Evolutionary conservation across 331 rosid genomes (phyloP).

Genomic region (Telfairia occidentalis): DNA sequence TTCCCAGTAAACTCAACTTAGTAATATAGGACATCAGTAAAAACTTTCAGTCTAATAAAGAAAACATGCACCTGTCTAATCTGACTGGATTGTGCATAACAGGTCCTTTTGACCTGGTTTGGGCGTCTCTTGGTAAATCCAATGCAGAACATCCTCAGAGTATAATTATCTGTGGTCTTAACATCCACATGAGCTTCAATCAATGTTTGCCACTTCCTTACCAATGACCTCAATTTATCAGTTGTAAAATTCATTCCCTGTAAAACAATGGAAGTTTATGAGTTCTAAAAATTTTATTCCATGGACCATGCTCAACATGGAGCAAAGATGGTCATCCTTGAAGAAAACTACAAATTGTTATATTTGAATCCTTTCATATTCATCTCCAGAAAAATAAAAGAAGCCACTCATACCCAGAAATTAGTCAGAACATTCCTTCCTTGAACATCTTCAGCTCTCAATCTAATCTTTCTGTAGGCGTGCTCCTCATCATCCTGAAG

Average conservation of each 20-base stretch:
- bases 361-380: background rate
- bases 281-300: background rate
- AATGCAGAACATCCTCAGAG: constrained; percentile 82
- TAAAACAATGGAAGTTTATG: background rate
- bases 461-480: constrained; percentile 82
- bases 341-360: background rate
- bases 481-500: constrained; percentile 90
- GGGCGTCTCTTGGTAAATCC: constrained; percentile 79
- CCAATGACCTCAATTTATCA: constrained; percentile 83
- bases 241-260: constrained; percentile 89
- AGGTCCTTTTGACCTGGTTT: constrained; percentile 87
- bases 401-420: constrained; percentile 57
- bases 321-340: background rate
- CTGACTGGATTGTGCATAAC: constrained; percentile 89
- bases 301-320: background rate
- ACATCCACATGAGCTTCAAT: constrained; percentile 95
- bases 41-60: background rate
- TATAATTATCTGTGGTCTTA: constrained; percentile 73
- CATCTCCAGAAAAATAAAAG: background rate
- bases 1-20: background rate
- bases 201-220: constrained; percentile 75
- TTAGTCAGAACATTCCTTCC: constrained; percentile 83
- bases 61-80: constrained; percentile 49
- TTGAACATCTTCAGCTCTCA: constrained; percentile 95
- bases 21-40: background rate